Evolutionary conservation across 2,329 filamentous ascomycete species (phyloP).

Genomic region (Aureobasidium vineae): DNA sequence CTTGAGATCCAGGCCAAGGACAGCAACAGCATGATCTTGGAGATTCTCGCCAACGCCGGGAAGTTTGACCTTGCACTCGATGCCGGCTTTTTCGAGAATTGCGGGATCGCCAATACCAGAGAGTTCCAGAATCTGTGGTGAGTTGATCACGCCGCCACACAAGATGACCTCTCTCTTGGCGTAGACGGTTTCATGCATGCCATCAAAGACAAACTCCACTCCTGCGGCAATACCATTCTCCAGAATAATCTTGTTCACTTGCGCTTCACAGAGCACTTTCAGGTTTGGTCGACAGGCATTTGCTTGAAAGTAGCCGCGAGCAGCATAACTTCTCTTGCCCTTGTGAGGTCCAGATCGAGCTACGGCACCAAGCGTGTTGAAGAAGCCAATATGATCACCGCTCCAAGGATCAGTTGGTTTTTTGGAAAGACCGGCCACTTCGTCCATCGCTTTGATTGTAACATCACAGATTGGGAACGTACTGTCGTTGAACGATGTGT

Average conservation of each 20-base stretch:
- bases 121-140: conserved; percentile 59
- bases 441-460: conserved; percentile 40
- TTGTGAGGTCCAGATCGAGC: conserved; percentile 35
- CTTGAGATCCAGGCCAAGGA: conserved; percentile 33
- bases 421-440: conserved; percentile 38
- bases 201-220: conserved; percentile 46
- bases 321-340: conserved; percentile 41
- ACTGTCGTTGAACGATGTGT: conserved; percentile 41
- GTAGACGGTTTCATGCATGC: conserved; percentile 39
- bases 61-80: conserved; percentile 48
- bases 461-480: conserved; percentile 40
- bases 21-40: conserved; percentile 30
- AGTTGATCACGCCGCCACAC: conserved; percentile 57
- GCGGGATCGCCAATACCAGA: conserved; percentile 57
- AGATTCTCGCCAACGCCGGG: conserved; percentile 44
- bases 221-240: conserved; percentile 41
- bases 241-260: conserved; percentile 49
- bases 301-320: conserved; percentile 41
- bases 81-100: conserved; percentile 45
- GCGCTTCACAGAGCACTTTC: conserved; percentile 48
- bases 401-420: conserved; percentile 41
- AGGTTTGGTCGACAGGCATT: conserved; percentile 46
- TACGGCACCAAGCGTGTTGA: conserved; percentile 37
- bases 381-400: conserved; percentile 42
- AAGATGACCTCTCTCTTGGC: conserved; percentile 56